Conservation (phyloP, 805 yeast genomes). For the Metschnikowia matae region DNA sequence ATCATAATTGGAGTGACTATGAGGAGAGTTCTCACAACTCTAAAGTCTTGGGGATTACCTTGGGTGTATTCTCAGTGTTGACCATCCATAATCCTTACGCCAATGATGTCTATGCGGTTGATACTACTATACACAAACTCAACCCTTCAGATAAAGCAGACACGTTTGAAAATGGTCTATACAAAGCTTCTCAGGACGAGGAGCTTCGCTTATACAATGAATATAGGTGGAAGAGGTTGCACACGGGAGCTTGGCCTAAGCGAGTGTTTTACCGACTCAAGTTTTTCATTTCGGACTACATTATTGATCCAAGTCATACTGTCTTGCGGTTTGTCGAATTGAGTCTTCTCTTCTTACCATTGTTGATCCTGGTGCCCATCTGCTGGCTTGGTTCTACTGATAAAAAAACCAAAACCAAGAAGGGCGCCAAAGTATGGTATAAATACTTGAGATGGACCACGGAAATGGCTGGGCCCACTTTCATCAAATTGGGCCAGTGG, state of each 20-base stretch:
- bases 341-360: conserved; percentile 63
- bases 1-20: background rate
- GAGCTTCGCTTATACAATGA: conserved; percentile 33
- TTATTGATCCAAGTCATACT: conserved; percentile 69
- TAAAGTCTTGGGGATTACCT: conserved; percentile 5
- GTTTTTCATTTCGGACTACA: conserved; percentile 47
- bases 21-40: too few relatives aligned
- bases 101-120: conserved; percentile 10
- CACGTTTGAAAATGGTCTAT: conserved; percentile 69
- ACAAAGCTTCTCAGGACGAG: conserved; percentile 55
- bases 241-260: conserved; percentile 20
- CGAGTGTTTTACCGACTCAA: conserved; percentile 37
- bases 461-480: conserved; percentile 89
- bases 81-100: conserved; percentile 3
- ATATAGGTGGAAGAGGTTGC: conserved; percentile 27
- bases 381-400: conserved; percentile 49
- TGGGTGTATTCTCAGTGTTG: conserved; percentile 8
- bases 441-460: conserved; percentile 57
- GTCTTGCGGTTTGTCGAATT: conserved; percentile 67
- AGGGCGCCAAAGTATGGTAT: conserved; percentile 74
- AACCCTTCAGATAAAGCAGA: conserved; percentile 48
- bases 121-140: conserved; percentile 32
- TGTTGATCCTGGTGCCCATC: conserved; percentile 62
- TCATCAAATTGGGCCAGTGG: conserved; percentile 94
- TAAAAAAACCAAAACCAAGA: conserved; percentile 34